Evolutionary conservation across 306 rosid genomes (phyloP).

Genomic region (Adenanthera pavonina): DNA sequence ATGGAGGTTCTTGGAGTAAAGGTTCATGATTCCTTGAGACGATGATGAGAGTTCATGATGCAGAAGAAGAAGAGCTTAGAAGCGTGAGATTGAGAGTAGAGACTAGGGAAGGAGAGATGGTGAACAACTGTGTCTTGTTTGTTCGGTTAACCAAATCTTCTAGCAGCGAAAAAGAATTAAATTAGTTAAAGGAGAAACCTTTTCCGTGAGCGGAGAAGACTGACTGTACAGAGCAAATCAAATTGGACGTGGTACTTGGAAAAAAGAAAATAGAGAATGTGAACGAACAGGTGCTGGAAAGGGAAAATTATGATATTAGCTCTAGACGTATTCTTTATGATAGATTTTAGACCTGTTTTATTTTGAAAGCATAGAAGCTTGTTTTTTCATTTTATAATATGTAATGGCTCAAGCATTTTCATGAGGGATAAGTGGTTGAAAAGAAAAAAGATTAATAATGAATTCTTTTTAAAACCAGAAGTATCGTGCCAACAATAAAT

Average conservation of each 20-base stretch:
- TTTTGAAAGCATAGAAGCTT: no score
- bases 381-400: no score
- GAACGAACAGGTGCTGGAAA: conserved; percentile 27
- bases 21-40: conserved; percentile 52
- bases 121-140: conserved; percentile 56
- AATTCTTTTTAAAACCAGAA: no score
- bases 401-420: no score
- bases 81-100: conserved; percentile 29
- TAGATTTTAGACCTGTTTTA: no score
- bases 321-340: no score
- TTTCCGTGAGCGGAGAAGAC: conserved; percentile 24
- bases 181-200: conserved; percentile 9
- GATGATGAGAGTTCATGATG: conserved; percentile 48
- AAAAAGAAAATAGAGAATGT: neutral
- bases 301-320: no score
- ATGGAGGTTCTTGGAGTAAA: conserved; percentile 39
- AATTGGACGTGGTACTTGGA: neutral
- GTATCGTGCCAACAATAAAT: no score
- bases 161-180: neutral
- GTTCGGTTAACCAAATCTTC: conserved; percentile 72
- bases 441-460: no score
- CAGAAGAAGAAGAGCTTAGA: conserved; percentile 56
- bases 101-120: conserved; percentile 47
- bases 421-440: no score
- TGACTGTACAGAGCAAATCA: conserved; percentile 4